Percentiles rank a stretch among this genome's conserved stretches.
Evolutionary conservation across 257 asterid genomes (phyloP).

Genomic region (Nicotiana knightiana): DNA sequence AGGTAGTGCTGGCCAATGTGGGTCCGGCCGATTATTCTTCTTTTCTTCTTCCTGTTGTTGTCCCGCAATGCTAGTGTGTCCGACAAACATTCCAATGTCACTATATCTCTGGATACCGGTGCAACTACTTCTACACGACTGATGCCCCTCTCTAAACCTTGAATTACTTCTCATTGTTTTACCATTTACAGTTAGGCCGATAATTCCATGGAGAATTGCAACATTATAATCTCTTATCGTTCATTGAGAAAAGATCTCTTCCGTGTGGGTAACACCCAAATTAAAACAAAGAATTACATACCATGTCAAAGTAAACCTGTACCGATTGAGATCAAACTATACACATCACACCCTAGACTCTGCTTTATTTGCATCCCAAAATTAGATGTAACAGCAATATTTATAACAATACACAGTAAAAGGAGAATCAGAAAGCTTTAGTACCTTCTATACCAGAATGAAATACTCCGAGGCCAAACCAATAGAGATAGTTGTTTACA

Average conservation of each 20-base stretch:
- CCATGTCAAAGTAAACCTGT: background rate
- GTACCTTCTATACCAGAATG: conserved; percentile 94
- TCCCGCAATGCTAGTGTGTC: background rate
- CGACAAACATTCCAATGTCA: background rate
- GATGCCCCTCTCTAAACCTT: background rate
- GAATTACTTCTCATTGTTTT: background rate
- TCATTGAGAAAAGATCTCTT: background rate
- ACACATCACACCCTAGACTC: background rate
- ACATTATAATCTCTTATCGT: background rate
- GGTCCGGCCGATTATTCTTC: background rate
- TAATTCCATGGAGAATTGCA: background rate
- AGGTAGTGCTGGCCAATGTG: background rate
- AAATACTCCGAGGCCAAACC: conserved; percentile 81
- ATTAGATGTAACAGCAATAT: background rate
- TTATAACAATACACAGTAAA: background rate
- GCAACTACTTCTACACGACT: background rate
- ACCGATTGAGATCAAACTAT: background rate
- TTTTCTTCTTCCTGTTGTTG: background rate
- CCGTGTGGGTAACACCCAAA: background rate
- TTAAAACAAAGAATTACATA: background rate
- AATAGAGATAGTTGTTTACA: conserved; percentile 69
- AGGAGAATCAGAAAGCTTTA: background rate
- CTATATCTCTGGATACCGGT: background rate
- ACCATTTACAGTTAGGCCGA: background rate
- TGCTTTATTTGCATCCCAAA: background rate